Evolutionary conservation across 1,284 basidiomycete genomes (phyloP), one percentile per base, ranked within the genome.

Genomic region (Amylostereum chailletii): DNA sequence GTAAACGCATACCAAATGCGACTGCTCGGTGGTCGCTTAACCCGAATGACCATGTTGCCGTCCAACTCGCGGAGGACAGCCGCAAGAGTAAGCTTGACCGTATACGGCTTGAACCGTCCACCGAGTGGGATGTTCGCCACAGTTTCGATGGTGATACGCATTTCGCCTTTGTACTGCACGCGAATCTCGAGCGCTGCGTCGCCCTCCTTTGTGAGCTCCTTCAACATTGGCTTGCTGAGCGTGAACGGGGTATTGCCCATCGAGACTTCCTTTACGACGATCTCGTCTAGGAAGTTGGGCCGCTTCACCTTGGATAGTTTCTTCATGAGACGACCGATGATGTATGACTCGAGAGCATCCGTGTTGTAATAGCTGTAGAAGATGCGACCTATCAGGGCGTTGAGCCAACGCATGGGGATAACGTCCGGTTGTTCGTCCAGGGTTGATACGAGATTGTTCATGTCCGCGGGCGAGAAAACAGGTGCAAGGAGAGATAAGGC

Each of bases 1-100:
- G 94, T 96, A 64, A 99, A 99, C 1, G 91, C 94, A 67, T 94
- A 99, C 96, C 95, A 99, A 50, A 99, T 77, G 34, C 95, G 86
- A 63, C 90, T 95, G 61, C 87, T 92, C 1, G 96, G 96, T 7
- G 96, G 94, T n/a, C 85, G 80, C 65, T 98, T 99, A 58, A 98
- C 82, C 62, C 89, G 90, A 58, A 98, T 70, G 26, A 94, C 71
- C 43, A 98, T 63, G 62, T 96, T 95, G 11, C 95, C 95, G 57
- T 96, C 91, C 27, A 99, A 68, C 58, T 90, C 86, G 56, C 87
- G 83, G 41, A 99, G 67, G 1, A 94, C 84, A 10, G 87, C 85
- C 0, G 94, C 92, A 7, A 98, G 73, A 0, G 92, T 89, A 34
- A 98, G 74, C 58, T 91, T 89, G 59, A 97, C 91, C 5, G 78